These are phyloP conservation scores for Tephrocybe sp. DNA, from an alignment of 768 basidiomycete genomes.

Conservation along the genomic window DNA sequence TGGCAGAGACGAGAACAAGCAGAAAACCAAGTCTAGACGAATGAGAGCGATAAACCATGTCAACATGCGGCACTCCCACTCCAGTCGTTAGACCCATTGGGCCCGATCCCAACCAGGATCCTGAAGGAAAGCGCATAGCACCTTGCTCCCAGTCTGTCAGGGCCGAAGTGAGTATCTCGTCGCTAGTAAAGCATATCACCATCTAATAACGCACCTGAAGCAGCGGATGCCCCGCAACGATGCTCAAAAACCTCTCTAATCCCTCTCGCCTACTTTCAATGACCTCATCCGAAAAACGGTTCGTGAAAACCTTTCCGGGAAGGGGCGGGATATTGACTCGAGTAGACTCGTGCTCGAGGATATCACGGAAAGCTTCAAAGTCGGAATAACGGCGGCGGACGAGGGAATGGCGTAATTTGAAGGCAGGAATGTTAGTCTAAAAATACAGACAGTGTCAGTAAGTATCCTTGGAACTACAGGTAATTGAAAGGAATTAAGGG, in stretches of 20 bases:
- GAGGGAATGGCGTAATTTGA: slow-evolving; percentile 91
- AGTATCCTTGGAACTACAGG: neutral
- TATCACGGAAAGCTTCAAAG: slow-evolving; percentile 96
- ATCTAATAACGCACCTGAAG: slow-evolving; percentile 67
- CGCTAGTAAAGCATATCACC: neutral
- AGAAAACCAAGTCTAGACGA: too few species aligned
- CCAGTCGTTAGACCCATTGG: slow-evolving; percentile 60
- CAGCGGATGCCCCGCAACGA: slow-evolving; percentile 96
- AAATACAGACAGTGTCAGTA: neutral
- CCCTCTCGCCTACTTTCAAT: slow-evolving; percentile 92
- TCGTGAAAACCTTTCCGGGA: slow-evolving; percentile 98
- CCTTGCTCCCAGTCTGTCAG: slow-evolving; percentile 87
- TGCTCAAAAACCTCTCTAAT: slow-evolving; percentile 89
- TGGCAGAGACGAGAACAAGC: too few species aligned
- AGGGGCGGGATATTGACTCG: slow-evolving; percentile 97
- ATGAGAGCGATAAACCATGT: too few species aligned
- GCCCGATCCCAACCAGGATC: slow-evolving; percentile 88
- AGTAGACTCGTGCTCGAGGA: slow-evolving; percentile 94
- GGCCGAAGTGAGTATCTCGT: neutral
- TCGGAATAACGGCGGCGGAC: slow-evolving; percentile 89
- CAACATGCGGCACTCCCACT: too few species aligned
- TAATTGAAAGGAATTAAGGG: too few species aligned
- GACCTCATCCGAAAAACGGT: slow-evolving; percentile 96
- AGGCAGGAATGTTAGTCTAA: slow-evolving; percentile 98
- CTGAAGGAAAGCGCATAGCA: slow-evolving; percentile 93